Conservation (phyloP, 2,329 filamentous ascomycete species). For the Epichloe typhina region DNA sequence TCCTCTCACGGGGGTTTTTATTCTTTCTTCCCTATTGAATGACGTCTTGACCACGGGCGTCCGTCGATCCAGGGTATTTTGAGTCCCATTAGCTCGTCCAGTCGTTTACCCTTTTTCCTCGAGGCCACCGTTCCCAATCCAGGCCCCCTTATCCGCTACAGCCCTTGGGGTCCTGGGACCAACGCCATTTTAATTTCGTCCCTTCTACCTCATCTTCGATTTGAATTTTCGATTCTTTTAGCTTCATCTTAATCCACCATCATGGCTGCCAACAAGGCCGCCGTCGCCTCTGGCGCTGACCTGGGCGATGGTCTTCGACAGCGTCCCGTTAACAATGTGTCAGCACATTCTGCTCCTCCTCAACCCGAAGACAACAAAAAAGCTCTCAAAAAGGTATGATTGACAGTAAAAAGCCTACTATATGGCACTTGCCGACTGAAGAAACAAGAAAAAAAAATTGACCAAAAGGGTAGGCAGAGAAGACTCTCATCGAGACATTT, state of each 20-base stretch:
- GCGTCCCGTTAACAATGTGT: slow-evolving; percentile 30
- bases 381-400: slow-evolving; percentile 36
- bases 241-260: slow-evolving; percentile 5
- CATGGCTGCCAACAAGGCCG: slow-evolving; percentile 43
- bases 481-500: slow-evolving; percentile 48
- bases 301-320: slow-evolving; percentile 42
- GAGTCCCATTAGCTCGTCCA: slow-evolving; percentile 25
- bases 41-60: slow-evolving; percentile 11
- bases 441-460: slow-evolving; percentile 4
- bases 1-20: slow-evolving; percentile 6
- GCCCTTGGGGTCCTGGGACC: background rate
- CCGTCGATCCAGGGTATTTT: slow-evolving; percentile 10
- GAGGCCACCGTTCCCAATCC: slow-evolving; percentile 3
- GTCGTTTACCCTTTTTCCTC: slow-evolving; percentile 14
- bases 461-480: slow-evolving; percentile 18
- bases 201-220: slow-evolving; percentile 2
- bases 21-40: slow-evolving; percentile 13
- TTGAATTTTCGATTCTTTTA: background rate
- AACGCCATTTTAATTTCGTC: slow-evolving; percentile 1
- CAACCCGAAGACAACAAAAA: slow-evolving; percentile 49
- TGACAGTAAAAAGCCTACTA: background rate
- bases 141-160: background rate
- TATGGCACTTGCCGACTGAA: background rate
- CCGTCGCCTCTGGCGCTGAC: slow-evolving; percentile 48
- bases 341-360: slow-evolving; percentile 21